Evolutionary conservation across 1,284 basidiomycete genomes (phyloP).

Genomic region (Trichosporon sp.): DNA sequence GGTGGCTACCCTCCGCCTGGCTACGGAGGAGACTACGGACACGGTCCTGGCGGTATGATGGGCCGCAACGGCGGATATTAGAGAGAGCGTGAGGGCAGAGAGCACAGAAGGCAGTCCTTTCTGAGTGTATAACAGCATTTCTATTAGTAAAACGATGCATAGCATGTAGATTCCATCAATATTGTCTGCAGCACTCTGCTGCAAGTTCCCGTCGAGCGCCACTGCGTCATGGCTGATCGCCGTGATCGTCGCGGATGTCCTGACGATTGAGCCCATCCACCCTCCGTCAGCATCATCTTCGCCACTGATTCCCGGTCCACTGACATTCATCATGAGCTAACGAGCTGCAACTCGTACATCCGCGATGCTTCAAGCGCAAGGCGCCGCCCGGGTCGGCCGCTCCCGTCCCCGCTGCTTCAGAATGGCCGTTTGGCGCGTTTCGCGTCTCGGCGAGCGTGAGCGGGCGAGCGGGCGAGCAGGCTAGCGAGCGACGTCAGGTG

Average conservation of each 20-base stretch:
- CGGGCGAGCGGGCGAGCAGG: too few relatives aligned
- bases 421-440: not conserved
- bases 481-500: too few relatives aligned
- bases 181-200: not conserved
- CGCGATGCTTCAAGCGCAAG: not conserved
- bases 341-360: too few relatives aligned
- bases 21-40: not conserved
- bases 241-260: not conserved
- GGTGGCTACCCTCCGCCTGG: slow-evolving; percentile 1
- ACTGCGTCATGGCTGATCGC: not conserved
- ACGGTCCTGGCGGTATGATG: not conserved
- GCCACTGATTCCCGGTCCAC: too few relatives aligned
- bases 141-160: not conserved
- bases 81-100: not conserved
- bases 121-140: slow-evolving; percentile 3
- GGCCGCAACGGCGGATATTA: not conserved
- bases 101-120: not conserved
- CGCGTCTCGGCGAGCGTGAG: not conserved
- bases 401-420: not conserved
- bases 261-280: not conserved
- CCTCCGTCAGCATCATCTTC: too few relatives aligned
- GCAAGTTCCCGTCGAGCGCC: not conserved
- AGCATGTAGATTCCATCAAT: not conserved
- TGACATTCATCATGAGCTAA: too few relatives aligned
- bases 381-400: too few relatives aligned